phyloP scores from a whole-genome alignment of 192 early-diverging fungal species.

The Coemansia sp. region DNA sequence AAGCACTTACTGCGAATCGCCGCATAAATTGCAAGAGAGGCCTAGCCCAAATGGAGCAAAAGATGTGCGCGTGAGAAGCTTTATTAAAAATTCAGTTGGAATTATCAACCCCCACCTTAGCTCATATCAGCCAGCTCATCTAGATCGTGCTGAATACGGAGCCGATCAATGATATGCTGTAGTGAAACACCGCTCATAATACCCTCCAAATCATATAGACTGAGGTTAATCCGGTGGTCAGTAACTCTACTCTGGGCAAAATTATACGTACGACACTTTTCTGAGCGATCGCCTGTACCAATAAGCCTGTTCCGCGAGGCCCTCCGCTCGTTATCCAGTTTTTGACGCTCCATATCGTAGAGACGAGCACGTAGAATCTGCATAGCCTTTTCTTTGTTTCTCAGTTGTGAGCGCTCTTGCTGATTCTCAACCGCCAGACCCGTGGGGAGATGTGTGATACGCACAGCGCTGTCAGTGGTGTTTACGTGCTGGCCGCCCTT shows the following conservation, averaged over 20 bases:
- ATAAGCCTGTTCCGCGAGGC: slow-evolving; percentile 66
- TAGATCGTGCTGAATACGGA: slow-evolving; percentile 56
- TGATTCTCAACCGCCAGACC: slow-evolving; percentile 87
- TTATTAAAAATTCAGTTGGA: neutral
- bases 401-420: slow-evolving; percentile 91
- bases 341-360: slow-evolving; percentile 69
- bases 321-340: slow-evolving; percentile 60
- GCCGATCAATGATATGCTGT: slow-evolving; percentile 52
- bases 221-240: slow-evolving; percentile 80
- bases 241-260: slow-evolving; percentile 80
- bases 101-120: neutral
- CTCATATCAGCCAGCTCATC: slow-evolving; percentile 49
- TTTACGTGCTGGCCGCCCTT: slow-evolving; percentile 96
- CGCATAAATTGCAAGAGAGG: neutral
- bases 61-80: neutral
- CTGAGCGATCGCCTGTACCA: slow-evolving; percentile 73
- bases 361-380: slow-evolving; percentile 79
- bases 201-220: slow-evolving; percentile 68
- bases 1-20: neutral
- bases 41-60: neutral
- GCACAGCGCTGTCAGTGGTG: slow-evolving; percentile 92
- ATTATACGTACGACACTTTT: slow-evolving; percentile 86
- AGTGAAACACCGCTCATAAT: slow-evolving; percentile 62
- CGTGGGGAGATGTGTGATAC: slow-evolving; percentile 91
- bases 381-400: slow-evolving; percentile 89